Percentiles rank a stretch among this genome's conserved stretches.
phyloP scores from a whole-genome alignment of 441 rosid species.

The Raphanus hybrid region DNA sequence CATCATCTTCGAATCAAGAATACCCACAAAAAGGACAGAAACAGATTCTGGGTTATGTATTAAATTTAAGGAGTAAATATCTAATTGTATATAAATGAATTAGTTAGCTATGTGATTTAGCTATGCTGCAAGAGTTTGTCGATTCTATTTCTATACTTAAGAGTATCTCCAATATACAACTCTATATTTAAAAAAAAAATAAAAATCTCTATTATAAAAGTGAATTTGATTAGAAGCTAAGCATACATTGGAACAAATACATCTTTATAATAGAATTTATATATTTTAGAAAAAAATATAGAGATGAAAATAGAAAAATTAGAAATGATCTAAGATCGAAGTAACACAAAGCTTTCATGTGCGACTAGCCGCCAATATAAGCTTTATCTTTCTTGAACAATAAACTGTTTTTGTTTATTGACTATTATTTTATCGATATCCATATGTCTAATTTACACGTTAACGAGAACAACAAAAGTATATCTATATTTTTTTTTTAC shows the following conservation, averaged over 20 bases:
- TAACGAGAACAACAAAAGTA: no score
- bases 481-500: no score
- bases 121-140: not conserved
- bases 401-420: constrained; percentile 10
- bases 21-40: not conserved
- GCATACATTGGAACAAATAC: no score
- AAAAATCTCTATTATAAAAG: no score
- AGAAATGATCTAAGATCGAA: not conserved
- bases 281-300: no score
- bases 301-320: no score
- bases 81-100: not conserved
- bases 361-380: constrained; percentile 23
- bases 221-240: no score
- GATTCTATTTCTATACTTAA: constrained; percentile 28
- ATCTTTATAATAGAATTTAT: no score
- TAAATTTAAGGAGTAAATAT: not conserved
- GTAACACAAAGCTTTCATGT: constrained; percentile 24
- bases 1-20: constrained; percentile 28
- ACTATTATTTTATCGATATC: no score
- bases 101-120: not conserved
- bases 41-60: not conserved
- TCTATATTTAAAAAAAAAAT: no score
- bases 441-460: no score
- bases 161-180: not conserved
- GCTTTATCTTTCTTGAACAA: not conserved